These are phyloP conservation scores for Phytophthora palmivora DNA, from an alignment of 352 stramenopile species.

Conservation along the genomic window DNA sequence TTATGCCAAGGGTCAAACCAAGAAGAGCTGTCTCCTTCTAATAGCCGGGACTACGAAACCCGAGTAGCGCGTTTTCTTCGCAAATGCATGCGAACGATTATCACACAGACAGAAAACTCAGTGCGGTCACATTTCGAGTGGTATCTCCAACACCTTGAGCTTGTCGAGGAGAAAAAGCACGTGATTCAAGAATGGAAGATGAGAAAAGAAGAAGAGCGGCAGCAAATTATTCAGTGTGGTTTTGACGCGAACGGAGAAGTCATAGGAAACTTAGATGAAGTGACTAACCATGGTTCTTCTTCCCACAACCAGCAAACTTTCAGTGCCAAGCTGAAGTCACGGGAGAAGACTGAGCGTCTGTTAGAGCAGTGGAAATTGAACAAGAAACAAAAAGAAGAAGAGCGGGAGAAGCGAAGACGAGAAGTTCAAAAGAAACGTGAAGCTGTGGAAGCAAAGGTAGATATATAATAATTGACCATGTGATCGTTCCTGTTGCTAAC, in stretches of 20 bases:
- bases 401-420: slow-evolving; percentile 34
- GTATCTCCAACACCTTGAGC: slow-evolving; percentile 61
- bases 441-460: slow-evolving; percentile 60
- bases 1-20: slow-evolving; percentile 21
- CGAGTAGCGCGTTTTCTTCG: slow-evolving; percentile 54
- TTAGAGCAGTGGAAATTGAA: slow-evolving; percentile 55
- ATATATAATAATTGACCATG: neutral
- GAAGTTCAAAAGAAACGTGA: slow-evolving; percentile 44
- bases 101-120: slow-evolving; percentile 60
- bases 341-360: slow-evolving; percentile 35
- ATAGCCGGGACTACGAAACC: slow-evolving; percentile 46
- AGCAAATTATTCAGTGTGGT: slow-evolving; percentile 51
- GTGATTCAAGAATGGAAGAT: slow-evolving; percentile 65
- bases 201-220: slow-evolving; percentile 53
- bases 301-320: slow-evolving; percentile 5
- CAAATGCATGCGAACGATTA: slow-evolving; percentile 57
- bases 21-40: slow-evolving; percentile 2
- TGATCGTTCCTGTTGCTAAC: slow-evolving; percentile 1
- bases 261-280: neutral
- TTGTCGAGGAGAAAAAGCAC: slow-evolving; percentile 69
- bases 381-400: slow-evolving; percentile 47
- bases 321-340: slow-evolving; percentile 24
- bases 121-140: slow-evolving; percentile 74
- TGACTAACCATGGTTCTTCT: neutral
- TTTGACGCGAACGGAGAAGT: slow-evolving; percentile 33